A percentile compares a stretch with the other conserved stretches of the same genome.
Evolutionary conservation across 768 basidiomycete species (phyloP).

Genomic region (Hypsizygus marmoreus): DNA sequence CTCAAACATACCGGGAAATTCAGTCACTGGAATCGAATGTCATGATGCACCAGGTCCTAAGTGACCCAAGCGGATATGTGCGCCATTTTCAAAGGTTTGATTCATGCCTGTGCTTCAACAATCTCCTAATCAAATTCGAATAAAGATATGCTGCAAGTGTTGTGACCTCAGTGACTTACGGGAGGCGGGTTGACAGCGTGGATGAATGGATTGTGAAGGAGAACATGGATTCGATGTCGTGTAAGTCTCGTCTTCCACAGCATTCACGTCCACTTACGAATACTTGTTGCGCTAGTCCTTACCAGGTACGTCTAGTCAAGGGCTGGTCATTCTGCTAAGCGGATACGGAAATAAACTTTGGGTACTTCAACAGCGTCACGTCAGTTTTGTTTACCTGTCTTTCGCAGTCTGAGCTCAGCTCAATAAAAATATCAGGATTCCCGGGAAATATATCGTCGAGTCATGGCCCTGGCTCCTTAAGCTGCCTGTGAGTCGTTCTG

Average conservation of each 20-base stretch:
- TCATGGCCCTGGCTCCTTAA: conserved; percentile 49
- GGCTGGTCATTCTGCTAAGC: no score
- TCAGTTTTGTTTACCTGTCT: conserved; percentile 13
- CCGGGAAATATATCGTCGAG: conserved; percentile 51
- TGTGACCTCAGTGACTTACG: conserved; percentile 45
- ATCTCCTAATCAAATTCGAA: background rate
- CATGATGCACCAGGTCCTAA: conserved; percentile 40
- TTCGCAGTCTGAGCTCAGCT: background rate
- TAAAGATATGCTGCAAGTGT: conserved; percentile 48
- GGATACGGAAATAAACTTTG: no score
- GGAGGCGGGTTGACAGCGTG: conserved; percentile 41
- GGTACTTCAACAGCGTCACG: conserved; percentile 31
- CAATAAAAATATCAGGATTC: conserved; percentile 32
- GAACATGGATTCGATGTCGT: conserved; percentile 44
- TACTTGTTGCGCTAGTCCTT: conserved; percentile 11
- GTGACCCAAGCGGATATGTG: conserved; percentile 40
- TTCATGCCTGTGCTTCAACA: background rate
- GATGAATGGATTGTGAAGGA: conserved; percentile 51
- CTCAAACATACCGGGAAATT: conserved; percentile 45
- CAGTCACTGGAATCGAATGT: conserved; percentile 51
- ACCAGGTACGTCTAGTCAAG: conserved; percentile 25
- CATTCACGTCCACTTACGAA: background rate
- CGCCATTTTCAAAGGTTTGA: conserved; percentile 40
- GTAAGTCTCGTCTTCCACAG: conserved; percentile 26
- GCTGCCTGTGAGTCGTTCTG: conserved; percentile 34